phyloP scores from a whole-genome alignment of 2,329 filamentous ascomycete genomes.

The Penicillium sp. region DNA sequence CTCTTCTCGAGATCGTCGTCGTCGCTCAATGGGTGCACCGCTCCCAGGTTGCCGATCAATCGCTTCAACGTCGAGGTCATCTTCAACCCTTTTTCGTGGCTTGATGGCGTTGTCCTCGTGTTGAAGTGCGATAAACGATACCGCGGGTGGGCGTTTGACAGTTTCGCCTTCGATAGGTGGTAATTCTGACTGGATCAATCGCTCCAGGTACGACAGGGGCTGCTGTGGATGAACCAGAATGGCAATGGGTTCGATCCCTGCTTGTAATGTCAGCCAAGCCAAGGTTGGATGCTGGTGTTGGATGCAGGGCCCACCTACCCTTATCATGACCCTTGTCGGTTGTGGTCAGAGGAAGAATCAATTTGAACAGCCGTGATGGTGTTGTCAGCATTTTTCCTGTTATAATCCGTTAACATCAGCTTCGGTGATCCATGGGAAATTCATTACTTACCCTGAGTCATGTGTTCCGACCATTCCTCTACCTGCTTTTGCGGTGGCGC shows the following conservation, averaged over 20 bases:
- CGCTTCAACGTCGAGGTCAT: constrained; percentile 47
- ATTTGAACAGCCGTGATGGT: constrained; percentile 75
- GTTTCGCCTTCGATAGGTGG: constrained; percentile 64
- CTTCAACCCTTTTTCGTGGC: constrained; percentile 40
- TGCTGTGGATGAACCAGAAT: constrained; percentile 87
- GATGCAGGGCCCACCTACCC: constrained; percentile 24
- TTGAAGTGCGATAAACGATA: constrained; percentile 80
- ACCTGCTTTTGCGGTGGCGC: constrained; percentile 1
- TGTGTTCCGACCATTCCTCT: constrained; percentile 39
- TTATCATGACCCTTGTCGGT: constrained; percentile 62
- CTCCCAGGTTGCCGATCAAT: constrained; percentile 3
- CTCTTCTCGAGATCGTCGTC: constrained; percentile 55
- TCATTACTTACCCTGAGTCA: constrained; percentile 60
- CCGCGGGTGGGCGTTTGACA: constrained; percentile 67
- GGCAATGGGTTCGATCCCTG: constrained; percentile 77
- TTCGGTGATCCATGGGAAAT: neutral
- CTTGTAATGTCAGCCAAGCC: constrained; percentile 4
- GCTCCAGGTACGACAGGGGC: constrained; percentile 85
- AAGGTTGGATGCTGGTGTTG: neutral
- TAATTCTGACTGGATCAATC: constrained; percentile 84
- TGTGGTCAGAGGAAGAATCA: constrained; percentile 73
- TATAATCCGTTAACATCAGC: constrained; percentile 4
- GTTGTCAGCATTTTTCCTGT: constrained; percentile 77
- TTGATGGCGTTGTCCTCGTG: constrained; percentile 61
- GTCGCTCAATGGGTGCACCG: constrained; percentile 33